Base-by-base conservation (phyloP, 306 rosid genomes). In the Sicyos baderoa region DNA sequence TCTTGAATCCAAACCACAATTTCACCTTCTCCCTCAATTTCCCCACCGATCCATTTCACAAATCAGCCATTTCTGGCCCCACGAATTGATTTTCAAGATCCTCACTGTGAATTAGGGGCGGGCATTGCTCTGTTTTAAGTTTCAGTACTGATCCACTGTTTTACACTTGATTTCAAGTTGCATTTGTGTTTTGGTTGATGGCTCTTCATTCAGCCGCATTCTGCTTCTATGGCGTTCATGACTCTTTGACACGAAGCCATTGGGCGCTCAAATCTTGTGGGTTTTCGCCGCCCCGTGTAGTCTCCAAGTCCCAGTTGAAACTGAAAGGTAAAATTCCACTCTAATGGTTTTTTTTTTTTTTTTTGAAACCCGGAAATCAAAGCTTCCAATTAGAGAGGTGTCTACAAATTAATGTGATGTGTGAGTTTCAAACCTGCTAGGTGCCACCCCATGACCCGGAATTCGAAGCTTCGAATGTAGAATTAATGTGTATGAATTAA, bases 151-250 rank as follows among this genome's bases (percentile, higher is more conserved):
- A n/a, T 37, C 18, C 51, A 67, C 67, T 59, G 47, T 47, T 18
- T 42, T 49, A 51, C 54, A 60, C 10, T 4, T 61, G 7, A 65
- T 32, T 16, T 1, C 29, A n/a, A 55, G 51, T 44, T 70, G 61
- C 13, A 17, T 54, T 27, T 53, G 44, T 63, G n/a, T 68, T 49
- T 78, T 53, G 23, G 37, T 80, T 70, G 64, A 91, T 91, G 97
- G 91, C 95, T 53, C 91, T 89, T 80, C 83, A 84, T 42, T 76
- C 88, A 47, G 71, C 52, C 67, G 76, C 86, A 74, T 76, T 87
- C 58, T 68, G 82, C 80, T 82, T 82, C 50, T 67, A 55, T 8
- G 50, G 64, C 9, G 71, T 74, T 61, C 72, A 76, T 18, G 75
- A 54, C 71, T 79, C 89, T 3, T 72, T 79, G n/a, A 82, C 58